A percentile compares a stretch with the other conserved stretches of the same genome.
These are phyloP conservation scores for Vitis riparia DNA, from an alignment of 164 flowering plant genomes.

Conservation along the genomic window DNA sequence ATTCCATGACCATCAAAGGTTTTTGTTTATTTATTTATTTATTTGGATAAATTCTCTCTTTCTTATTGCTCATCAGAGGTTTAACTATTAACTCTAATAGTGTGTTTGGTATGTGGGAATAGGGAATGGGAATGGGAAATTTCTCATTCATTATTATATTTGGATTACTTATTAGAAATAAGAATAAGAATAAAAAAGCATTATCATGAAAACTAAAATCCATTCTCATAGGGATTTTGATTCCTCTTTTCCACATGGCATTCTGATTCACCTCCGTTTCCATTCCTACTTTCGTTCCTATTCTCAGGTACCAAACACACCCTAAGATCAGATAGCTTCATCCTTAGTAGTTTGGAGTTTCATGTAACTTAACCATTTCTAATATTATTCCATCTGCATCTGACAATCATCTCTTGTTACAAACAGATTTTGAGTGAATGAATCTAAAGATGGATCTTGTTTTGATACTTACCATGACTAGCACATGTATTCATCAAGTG, in stretches of 20 bases:
- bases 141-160: not conserved
- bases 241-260: too few species aligned
- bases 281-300: too few species aligned
- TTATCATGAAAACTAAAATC: too few species aligned
- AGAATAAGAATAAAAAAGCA: too few species aligned
- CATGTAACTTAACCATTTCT: not conserved
- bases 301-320: too few species aligned
- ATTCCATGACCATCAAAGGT: not conserved
- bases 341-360: not conserved
- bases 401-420: not conserved
- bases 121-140: not conserved
- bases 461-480: conserved; percentile 59
- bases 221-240: too few species aligned
- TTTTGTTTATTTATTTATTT: too few species aligned
- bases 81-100: too few species aligned
- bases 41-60: not conserved
- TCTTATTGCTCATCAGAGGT: too few species aligned
- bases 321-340: not conserved
- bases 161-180: not conserved
- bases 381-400: not conserved
- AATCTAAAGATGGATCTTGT: conserved; percentile 5
- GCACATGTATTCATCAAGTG: conserved; percentile 38
- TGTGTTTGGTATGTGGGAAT: too few species aligned
- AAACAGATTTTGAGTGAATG: not conserved
- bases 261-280: too few species aligned